A percentile compares a stretch with the other conserved stretches of the same genome.
Evolutionary conservation across 2,329 filamentous ascomycete species (phyloP).

Genomic region (Colletotrichum magnum): DNA sequence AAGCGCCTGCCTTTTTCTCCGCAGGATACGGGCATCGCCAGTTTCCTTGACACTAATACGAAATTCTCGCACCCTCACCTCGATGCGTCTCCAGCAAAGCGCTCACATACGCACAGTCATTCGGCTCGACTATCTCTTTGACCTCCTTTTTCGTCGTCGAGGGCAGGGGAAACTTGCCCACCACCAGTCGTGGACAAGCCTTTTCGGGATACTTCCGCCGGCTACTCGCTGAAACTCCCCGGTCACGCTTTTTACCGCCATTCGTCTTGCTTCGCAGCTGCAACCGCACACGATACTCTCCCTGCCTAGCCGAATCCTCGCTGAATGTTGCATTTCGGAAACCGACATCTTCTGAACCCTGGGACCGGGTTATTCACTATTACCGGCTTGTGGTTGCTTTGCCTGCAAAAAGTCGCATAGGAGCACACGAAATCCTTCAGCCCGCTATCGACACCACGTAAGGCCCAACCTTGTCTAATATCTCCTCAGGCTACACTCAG

Average conservation of each 20-base stretch:
- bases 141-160: neutral
- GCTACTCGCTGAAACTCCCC: constrained; percentile 26
- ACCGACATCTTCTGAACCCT: constrained; percentile 10
- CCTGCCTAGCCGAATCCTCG: neutral
- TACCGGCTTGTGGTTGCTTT: neutral
- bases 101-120: no score
- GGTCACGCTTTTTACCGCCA: constrained; percentile 10
- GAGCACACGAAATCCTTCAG: neutral
- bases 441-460: constrained; percentile 5
- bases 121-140: no score
- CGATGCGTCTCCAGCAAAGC: no score
- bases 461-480: constrained; percentile 11
- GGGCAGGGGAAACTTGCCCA: constrained; percentile 4
- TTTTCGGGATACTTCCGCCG: constrained; percentile 18
- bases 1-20: no score
- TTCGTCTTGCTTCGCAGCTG: neutral
- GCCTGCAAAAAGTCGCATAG: no score
- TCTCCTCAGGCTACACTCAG: neutral
- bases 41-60: no score
- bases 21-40: no score
- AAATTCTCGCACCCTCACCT: no score
- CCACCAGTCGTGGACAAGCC: constrained; percentile 9
- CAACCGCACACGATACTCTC: neutral
- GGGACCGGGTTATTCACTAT: neutral
- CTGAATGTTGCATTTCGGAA: neutral